Evolutionary conservation across 1,284 basidiomycete genomes (phyloP).

Genomic region (Trichosporon coremiiforme): DNA sequence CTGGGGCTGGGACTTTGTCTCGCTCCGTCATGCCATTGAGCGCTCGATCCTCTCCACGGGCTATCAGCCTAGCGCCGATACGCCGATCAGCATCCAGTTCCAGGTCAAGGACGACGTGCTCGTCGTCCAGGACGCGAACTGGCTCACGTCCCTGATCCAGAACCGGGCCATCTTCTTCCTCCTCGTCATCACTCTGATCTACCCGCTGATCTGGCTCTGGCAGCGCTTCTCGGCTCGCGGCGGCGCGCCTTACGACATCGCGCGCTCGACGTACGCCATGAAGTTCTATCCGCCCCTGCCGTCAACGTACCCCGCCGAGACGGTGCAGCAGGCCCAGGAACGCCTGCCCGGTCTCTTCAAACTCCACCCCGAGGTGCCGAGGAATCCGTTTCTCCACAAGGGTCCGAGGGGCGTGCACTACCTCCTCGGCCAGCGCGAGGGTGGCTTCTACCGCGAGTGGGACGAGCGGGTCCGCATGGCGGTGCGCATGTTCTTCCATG

Average conservation of each 20-base stretch:
- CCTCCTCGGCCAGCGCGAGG: constrained; percentile 65
- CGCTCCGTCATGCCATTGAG: constrained; percentile 58
- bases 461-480: constrained; percentile 64
- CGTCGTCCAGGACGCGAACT: constrained; percentile 65
- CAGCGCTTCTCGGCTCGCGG: constrained; percentile 33
- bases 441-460: constrained; percentile 75
- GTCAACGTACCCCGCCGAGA: constrained; percentile 43
- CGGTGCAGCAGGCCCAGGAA: constrained; percentile 37
- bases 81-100: constrained; percentile 61
- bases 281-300: constrained; percentile 51
- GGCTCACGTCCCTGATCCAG: constrained; percentile 64
- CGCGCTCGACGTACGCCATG: constrained; percentile 36
- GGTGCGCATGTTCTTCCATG: constrained; percentile 55
- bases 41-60: constrained; percentile 61
- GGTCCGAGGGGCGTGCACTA: constrained; percentile 55
- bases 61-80: constrained; percentile 59
- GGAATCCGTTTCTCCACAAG: constrained; percentile 34
- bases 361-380: constrained; percentile 46
- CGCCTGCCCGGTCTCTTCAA: constrained; percentile 45
- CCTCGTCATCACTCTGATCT: constrained; percentile 66
- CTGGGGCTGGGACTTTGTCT: constrained; percentile 69
- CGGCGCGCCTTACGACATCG: constrained; percentile 42
- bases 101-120: constrained; percentile 57
- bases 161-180: constrained; percentile 67
- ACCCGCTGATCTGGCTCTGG: constrained; percentile 64